Evolutionary conservation across 306 rosid species (phyloP).

Genomic region (Sphenostylis stenocarpa): DNA sequence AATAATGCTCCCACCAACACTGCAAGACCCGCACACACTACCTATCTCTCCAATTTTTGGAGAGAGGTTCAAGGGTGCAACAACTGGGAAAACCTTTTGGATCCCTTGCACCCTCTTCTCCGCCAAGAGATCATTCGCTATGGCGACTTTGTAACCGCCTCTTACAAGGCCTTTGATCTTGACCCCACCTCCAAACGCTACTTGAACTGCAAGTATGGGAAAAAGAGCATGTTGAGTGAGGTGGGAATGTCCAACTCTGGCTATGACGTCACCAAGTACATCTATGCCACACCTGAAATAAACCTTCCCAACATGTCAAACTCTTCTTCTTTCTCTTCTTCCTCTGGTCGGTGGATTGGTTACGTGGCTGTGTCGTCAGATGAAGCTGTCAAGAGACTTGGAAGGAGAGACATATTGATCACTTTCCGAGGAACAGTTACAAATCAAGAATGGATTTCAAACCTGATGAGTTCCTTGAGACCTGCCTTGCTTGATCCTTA

Average conservation of each 20-base stretch:
- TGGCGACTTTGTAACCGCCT: slow-evolving; percentile 70
- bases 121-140: slow-evolving; percentile 73
- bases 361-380: slow-evolving; percentile 69
- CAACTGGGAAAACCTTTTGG: slow-evolving; percentile 75
- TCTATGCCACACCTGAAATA: slow-evolving; percentile 82
- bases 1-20: neutral
- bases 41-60: slow-evolving; percentile 50
- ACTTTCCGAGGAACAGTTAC: slow-evolving; percentile 89
- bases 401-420: slow-evolving; percentile 67
- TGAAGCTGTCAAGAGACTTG: slow-evolving; percentile 47
- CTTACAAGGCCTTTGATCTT: slow-evolving; percentile 86
- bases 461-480: slow-evolving; percentile 75
- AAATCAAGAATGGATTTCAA: slow-evolving; percentile 71
- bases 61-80: slow-evolving; percentile 73
- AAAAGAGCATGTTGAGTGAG: slow-evolving; percentile 57
- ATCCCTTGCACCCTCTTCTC: slow-evolving; percentile 85
- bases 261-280: slow-evolving; percentile 78
- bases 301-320: slow-evolving; percentile 46
- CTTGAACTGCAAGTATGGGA: slow-evolving; percentile 81
- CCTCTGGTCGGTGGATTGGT: slow-evolving; percentile 83
- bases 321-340: slow-evolving; percentile 36
- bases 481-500: slow-evolving; percentile 78
- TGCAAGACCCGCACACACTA: neutral
- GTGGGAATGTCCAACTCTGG: slow-evolving; percentile 68
- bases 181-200: slow-evolving; percentile 71